Evolutionary conservation across 140 eudicot species (phyloP), one percentile per base, ranked within the genome.

Genomic region (Bidens hawaiensis): DNA sequence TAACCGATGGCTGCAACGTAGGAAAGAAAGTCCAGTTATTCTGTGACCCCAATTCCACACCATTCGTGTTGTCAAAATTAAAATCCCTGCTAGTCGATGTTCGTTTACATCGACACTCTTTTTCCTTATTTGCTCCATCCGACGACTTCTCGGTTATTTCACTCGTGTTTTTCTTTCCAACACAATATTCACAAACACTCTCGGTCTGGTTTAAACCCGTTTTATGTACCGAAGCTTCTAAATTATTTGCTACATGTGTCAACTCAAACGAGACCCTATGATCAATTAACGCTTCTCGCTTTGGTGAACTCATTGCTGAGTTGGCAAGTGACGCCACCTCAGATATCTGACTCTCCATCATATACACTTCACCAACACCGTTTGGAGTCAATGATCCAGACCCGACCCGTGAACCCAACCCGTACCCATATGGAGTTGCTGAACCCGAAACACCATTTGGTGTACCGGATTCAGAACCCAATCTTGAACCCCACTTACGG

Each of bases 261-360:
- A 93, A 59, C 71, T 88, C 95, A 50, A 93, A 88, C 1, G 99
- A 93, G 19, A 93, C 96, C 70, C 99, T 69, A 56, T 81, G 95
- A 62, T 80, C 90, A 26, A 72, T 57, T 34, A 77, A 60, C 14
- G 62, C 50, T 47, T 85, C 96, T 11, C 76, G 78, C 9, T 75
- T 71, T 18, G 72, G 81, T 15, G 84, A 71, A 14, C 73, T 81
- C 31, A 75, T 67, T 41, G 75, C 85, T 25, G 88, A 80, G 82
- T 82, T 88, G 70, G 85, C 87, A 76, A 80, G 93, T 27, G 95
- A 80, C 18, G 87, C 89, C 71, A 85, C 89, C 77, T 88, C 93
- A 5, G 86, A 85, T 1, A 84, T 67, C 77, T 78, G 88, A 67
- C 55, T 69, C 59, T 68, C 90, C 70, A 79, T 50, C 49, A 70